Evolutionary conservation across 78 protist genomes (phyloP).

Genomic region (Cavenderia fasciculata): DNA sequence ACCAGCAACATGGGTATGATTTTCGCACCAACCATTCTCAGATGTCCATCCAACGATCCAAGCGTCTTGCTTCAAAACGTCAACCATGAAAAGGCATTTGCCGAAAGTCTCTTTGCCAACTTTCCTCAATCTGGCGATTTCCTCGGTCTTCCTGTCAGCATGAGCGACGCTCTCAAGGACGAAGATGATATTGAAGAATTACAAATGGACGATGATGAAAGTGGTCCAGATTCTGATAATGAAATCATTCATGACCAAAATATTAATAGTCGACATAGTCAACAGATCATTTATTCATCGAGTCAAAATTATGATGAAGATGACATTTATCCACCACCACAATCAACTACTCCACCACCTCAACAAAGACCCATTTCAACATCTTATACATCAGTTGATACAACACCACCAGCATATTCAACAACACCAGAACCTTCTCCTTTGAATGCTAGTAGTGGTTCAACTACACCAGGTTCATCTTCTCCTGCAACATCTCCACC

Average conservation of each 20-base stretch:
- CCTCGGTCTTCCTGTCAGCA: constrained; percentile 12
- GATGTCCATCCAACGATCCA: constrained; percentile 64
- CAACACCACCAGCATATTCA: too few species aligned
- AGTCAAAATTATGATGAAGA: too few species aligned
- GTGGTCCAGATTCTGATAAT: too few species aligned
- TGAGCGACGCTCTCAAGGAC: constrained; percentile 39
- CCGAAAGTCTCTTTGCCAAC: constrained; percentile 31
- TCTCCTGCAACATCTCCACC: too few species aligned
- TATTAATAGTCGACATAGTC: too few species aligned
- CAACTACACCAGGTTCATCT: too few species aligned
- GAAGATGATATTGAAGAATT: constrained; percentile 67
- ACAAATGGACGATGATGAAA: background rate
- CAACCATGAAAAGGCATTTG: constrained; percentile 41
- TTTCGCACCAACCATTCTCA: constrained; percentile 60
- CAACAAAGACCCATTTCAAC: background rate
- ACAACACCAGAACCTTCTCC: too few species aligned
- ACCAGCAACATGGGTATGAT: constrained; percentile 51
- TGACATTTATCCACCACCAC: too few species aligned
- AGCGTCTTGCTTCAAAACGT: constrained; percentile 40
- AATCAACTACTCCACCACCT: background rate
- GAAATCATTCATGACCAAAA: too few species aligned
- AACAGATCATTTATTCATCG: too few species aligned
- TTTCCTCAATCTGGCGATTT: constrained; percentile 29
- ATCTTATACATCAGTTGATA: too few species aligned
- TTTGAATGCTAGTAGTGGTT: too few species aligned